Base-by-base conservation (phyloP, 1,284 basidiomycete genomes). In the Clitocybe nebularis region DNA sequence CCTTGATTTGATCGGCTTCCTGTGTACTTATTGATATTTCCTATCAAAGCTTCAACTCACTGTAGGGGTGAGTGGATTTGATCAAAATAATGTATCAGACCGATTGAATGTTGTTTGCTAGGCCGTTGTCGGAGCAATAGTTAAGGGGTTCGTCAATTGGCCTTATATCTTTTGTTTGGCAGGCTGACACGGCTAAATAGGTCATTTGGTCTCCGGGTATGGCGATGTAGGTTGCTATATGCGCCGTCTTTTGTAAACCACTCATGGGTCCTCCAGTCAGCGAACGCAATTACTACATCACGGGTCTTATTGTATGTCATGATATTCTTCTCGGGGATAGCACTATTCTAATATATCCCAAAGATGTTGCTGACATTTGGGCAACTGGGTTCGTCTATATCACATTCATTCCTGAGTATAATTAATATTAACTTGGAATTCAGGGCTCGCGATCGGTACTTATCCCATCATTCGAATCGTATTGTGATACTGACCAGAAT, bases 151-250 rank as follows among this genome's bases (percentile, higher is more conserved):
- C 46, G 77, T 66, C 5, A 11, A 14, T 37, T 17, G 19, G 25
- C 25, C n/a, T 24, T 14, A 19, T 13, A 25, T 36, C n/a, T n/a
- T n/a, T n/a, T n/a, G n/a, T n/a, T n/a, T n/a, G n/a, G n/a, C n/a
- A n/a, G n/a, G 44, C 36, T 49, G 34, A 46, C 41, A 17, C 13
- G 5, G 28, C 8, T 16, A 37, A 38, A 5, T 33, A 84, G 82
- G 20, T 74, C 74, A 45, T 85, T 84, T 47, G 74, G 69, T 1
- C 60, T 82, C 51, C 74, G 83, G 24, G 81, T 86, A 36, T 85
- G 80, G 79, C 64, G 81, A 62, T 86, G 82, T 86, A 56, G 59
- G 79, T 53, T 14, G 5, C 16, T 6, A 10, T 23, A 33, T 26
- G 13, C 21, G 37, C n/a, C n/a, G n/a, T n/a, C n/a, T n/a, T n/a